Base-by-base conservation (phyloP, 345 rosid species). In the Punica granatum region DNA sequence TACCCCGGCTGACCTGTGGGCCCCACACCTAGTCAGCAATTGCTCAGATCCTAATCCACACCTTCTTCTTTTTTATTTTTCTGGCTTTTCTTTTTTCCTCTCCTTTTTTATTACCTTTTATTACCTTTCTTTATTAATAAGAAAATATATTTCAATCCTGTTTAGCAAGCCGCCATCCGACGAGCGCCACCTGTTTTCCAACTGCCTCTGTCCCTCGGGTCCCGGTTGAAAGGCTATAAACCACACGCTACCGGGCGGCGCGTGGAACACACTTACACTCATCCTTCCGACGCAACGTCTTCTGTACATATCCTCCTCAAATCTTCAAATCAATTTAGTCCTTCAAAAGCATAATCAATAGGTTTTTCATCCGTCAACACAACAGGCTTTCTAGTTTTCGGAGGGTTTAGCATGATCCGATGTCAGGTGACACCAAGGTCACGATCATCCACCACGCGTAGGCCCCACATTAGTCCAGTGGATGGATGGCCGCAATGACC, bases 1-100 rank as follows among this genome's bases (percentile, higher is more conserved):
- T 31, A 61, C 44, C 26, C 16, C 28, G 16, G 28, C n/a, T 16
- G 30, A 33, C n/a, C 9, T 2, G 69, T 60, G 72, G 78, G 77
- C 13, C 79, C 74, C 53, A 19, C 3, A 15, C 74, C 66, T 35
- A 18, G 65, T 78, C 80, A 78, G 77, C 75, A 28, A 12, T 0
- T 12, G 23, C 16, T 69, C 71, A 15, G 68, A 75, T 67, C 75
- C 72, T 70, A 58, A 28, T 69, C 74, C 13, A 1, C 36, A 3
- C 48, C 42, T 12, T 13, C 32, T 26, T 3, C 3, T 31, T 39
- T 12, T 64, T 28, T 26, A 3, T 42, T 16, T 60, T n/a, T n/a
- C n/a, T n/a, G n/a, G 0, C 9, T 7, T 2, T 21, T 19, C 4
- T 14, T 11, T 46, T 8, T 31, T 9, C 6, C 6, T 16, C 14